Evolutionary conservation across 208 protist species (phyloP).

Genomic region (Trypanosoma vivax): DNA sequence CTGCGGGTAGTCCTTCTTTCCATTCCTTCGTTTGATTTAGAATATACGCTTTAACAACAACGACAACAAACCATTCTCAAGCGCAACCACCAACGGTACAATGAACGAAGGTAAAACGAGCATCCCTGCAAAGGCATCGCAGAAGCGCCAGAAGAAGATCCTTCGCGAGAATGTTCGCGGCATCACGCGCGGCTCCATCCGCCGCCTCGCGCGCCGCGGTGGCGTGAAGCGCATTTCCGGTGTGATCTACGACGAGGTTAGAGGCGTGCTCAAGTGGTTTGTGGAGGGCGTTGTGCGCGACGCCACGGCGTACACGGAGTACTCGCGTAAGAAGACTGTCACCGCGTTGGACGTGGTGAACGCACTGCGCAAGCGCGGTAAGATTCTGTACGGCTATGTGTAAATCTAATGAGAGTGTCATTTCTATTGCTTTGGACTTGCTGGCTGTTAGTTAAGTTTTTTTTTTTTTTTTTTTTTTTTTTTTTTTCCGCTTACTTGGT

Average conservation of each 20-base stretch:
- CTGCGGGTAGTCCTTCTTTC: too few relatives aligned
- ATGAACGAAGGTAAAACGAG: constrained; percentile 80
- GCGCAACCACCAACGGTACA: neutral
- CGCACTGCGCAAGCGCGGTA: neutral
- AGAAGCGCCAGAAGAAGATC: constrained; percentile 84
- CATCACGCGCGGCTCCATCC: constrained; percentile 82
- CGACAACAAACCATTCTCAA: neutral
- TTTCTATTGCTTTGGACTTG: too few relatives aligned
- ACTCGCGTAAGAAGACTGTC: neutral
- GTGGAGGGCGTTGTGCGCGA: neutral
- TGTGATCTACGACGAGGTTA: constrained; percentile 30
- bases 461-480: too few relatives aligned
- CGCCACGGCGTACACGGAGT: neutral
- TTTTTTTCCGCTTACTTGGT: too few relatives aligned
- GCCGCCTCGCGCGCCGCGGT: constrained; percentile 87
- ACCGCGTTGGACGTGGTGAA: neutral
- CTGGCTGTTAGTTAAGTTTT: too few relatives aligned
- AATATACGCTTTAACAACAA: too few relatives aligned
- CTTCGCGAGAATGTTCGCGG: constrained; percentile 82
- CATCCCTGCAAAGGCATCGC: constrained; percentile 56
- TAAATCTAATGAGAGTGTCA: too few relatives aligned
- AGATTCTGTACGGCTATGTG: neutral
- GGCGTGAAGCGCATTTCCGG: constrained; percentile 87
- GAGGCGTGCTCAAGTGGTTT: constrained; percentile 8
- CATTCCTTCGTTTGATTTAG: too few relatives aligned